These are phyloP conservation scores for Cryptosporidium tyzzeri DNA, from an alignment of 169 alveolate species.

Conservation along the genomic window DNA sequence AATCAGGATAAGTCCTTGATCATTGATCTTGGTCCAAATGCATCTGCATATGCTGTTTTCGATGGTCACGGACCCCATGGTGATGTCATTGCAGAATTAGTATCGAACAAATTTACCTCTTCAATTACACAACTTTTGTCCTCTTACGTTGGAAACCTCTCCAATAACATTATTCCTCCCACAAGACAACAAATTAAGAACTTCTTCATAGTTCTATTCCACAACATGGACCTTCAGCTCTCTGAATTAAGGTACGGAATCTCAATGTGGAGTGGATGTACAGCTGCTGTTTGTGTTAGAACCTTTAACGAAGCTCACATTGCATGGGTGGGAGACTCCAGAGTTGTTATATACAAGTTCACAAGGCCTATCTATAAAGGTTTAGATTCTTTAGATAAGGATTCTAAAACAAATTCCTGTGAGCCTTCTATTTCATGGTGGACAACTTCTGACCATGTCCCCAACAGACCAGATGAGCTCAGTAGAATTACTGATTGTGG, in stretches of 20 bases:
- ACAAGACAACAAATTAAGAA: conserved; percentile 64
- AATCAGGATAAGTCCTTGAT: conserved; percentile 57
- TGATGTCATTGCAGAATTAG: conserved; percentile 56
- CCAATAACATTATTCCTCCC: neutral
- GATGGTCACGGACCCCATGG: conserved; percentile 77
- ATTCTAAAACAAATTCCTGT: neutral
- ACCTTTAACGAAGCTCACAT: conserved; percentile 43
- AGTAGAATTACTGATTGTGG: conserved; percentile 63
- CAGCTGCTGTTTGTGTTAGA: conserved; percentile 59
- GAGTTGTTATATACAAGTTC: conserved; percentile 56
- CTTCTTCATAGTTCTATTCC: conserved; percentile 49
- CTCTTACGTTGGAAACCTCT: neutral
- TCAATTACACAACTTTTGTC: conserved; percentile 50
- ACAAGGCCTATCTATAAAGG: neutral
- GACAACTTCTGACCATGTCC: conserved; percentile 74
- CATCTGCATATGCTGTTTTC: conserved; percentile 69
- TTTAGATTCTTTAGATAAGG: neutral
- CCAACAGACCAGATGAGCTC: conserved; percentile 68
- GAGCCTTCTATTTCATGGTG: conserved; percentile 63
- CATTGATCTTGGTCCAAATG: conserved; percentile 45
- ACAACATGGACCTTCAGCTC: conserved; percentile 58
- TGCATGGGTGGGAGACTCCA: conserved; percentile 76
- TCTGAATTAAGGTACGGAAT: conserved; percentile 66
- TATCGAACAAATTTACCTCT: conserved; percentile 37
- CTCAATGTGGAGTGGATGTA: conserved; percentile 75